Evolutionary conservation across 257 asterid species (phyloP).

Genomic region (Solanum etuberosum): DNA sequence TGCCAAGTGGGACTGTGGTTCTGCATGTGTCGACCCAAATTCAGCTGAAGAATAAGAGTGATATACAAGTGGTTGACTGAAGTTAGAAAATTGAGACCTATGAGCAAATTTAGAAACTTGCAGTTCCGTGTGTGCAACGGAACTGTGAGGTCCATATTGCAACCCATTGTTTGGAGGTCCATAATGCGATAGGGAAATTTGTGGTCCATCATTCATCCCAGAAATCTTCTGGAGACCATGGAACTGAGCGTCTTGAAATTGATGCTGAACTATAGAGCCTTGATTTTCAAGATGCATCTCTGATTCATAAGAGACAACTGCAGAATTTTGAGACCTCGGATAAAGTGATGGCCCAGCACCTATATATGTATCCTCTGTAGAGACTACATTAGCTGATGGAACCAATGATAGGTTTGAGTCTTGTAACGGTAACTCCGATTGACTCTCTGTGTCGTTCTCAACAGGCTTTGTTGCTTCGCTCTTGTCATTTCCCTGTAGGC

Average conservation of each 20-base stretch:
- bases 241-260: conserved; percentile 3
- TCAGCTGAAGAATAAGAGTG: conserved; percentile 19
- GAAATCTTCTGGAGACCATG: conserved; percentile 11
- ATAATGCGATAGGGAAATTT: conserved; percentile 11
- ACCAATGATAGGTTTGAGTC: conserved; percentile 19
- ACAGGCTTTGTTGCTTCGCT: conserved; percentile 8
- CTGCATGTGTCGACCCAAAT: conserved; percentile 18
- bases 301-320: conserved; percentile 18
- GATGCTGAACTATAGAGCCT: neutral
- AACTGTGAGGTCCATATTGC: conserved; percentile 16
- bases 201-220: conserved; percentile 8
- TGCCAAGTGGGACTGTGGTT: conserved; percentile 17
- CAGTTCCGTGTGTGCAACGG: conserved; percentile 22
- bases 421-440: conserved; percentile 15
- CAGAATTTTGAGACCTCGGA: conserved; percentile 17
- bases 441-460: conserved; percentile 13
- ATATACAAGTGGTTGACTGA: conserved; percentile 23
- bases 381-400: conserved; percentile 22
- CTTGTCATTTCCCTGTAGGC: conserved; percentile 11
- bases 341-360: conserved; percentile 14
- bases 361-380: neutral
- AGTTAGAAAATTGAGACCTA: conserved; percentile 17
- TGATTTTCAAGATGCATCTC: neutral
- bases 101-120: conserved; percentile 17
- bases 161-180: conserved; percentile 11